Evolutionary conservation across 805 yeast genomes (phyloP), one percentile per base, ranked within the genome.

Genomic region (Candida incommunis): DNA sequence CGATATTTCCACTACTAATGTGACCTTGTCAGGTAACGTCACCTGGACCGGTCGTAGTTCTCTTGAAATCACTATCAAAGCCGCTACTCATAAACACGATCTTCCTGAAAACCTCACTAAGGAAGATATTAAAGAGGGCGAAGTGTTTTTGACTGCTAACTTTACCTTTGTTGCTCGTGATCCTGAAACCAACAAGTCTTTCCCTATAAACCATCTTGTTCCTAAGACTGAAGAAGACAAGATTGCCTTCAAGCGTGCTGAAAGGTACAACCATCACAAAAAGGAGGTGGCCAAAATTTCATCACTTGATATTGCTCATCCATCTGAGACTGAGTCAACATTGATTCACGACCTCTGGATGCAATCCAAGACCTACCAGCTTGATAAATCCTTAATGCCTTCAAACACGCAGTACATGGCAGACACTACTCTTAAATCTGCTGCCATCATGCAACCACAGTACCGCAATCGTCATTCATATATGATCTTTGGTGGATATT

Each of bases 161-260:
- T 88, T 88, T 69, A 88, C 97, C 0, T 88, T 88, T 65, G 97
- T 87, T 26, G 96, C 96, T 16, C 75, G 97, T 63, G 84, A 88
- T 60, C 96, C 96, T 4, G 76, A 77, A 45, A 85, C 95, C n/a
- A 94, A 84, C 61, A 81, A 75, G 58, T 80, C 95, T 2, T 82
- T 85, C 65, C 84, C 94, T 5, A 82, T 88, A 52, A 88, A 88
- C 67, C 72, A 78, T 50, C 66, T 88, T 41, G 71, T 83, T 42
- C 95, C 96, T 25, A 68, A 78, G 26, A 71, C 78, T 31, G 88
- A 81, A 54, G 62, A 66, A 45, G 94, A 88, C 57, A 80, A 94
- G 83, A 61, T 77, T 42, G 94, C 85, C 56, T 87, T 80, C 61
- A 78, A 82, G 58, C 70, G 92, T 46, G 96, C 96, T 0, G 96